Evolutionary conservation across 2,329 filamentous ascomycete species (phyloP), one percentile per base, ranked within the genome.

Genomic region (Scytalidium sp.): DNA sequence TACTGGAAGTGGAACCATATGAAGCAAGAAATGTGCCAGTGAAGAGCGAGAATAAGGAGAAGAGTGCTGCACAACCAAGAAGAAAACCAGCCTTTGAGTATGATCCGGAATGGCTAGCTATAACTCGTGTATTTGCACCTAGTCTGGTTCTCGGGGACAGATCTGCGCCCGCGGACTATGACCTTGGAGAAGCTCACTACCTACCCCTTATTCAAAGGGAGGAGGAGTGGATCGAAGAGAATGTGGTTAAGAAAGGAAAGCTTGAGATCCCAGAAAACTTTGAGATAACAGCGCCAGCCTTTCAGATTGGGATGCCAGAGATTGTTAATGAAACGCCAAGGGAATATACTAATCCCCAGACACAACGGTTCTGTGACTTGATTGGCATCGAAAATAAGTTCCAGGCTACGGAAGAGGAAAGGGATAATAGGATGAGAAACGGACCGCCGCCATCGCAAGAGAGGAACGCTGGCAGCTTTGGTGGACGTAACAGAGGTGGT

Each of bases 91-190:
- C 56, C 43, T 63, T 65, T 40, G 58, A 64, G 45, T 97, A 99
- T 65, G 94, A 99, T 67, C 83, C 85, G 10, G 94, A 99, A 71
- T 99, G 93, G 93, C 83, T 99, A 7, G 88, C 94, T 40, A 97
- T 99, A 56, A 92, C 86, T 11, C 87, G 93, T 40, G 86, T 84
- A 7, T 95, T 97, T 63, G 82, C 88, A 39, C 60, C 74, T 3
- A 76, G 82, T 39, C 75, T 94, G 2, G 68, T 72, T 1, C 72
- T 93, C 32, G 88, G 89, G 50, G 75, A 86, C 55, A 75, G 74
- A 4, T 64, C 70, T 7, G 76, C 79, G 1, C 67, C 69, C 36
- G 68, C 79, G 0, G 76, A 86, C 0, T 66, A 71, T 2, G 77
- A 95, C 61, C 73, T 81, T 21, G 88, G 88, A 19, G 83, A 95